Conservation (phyloP, 345 rosid genomes). For the Dovyalis caffra region DNA sequence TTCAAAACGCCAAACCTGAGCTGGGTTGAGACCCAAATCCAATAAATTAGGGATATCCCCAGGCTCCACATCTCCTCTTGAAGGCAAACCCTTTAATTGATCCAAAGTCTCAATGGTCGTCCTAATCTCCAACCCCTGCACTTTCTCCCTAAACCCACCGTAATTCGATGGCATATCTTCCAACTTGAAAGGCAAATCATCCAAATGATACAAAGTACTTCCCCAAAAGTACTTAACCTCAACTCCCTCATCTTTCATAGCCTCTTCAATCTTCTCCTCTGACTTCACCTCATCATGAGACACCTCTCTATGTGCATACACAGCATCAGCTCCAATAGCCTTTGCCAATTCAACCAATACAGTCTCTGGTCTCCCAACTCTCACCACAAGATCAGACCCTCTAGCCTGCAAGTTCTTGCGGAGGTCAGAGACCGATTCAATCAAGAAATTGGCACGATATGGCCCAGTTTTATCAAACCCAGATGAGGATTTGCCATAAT, state of each 20-base stretch:
- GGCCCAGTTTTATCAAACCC: slow-evolving; percentile 94
- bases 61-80: slow-evolving; percentile 86
- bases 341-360: slow-evolving; percentile 79
- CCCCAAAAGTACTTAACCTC: slow-evolving; percentile 97
- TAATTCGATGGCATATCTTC: slow-evolving; percentile 82
- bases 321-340: slow-evolving; percentile 88
- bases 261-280: slow-evolving; percentile 80
- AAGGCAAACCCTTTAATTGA: slow-evolving; percentile 80
- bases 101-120: slow-evolving; percentile 78
- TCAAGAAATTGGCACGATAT: slow-evolving; percentile 74
- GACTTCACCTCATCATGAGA: slow-evolving; percentile 81
- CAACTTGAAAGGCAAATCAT: slow-evolving; percentile 88
- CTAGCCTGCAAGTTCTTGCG: slow-evolving; percentile 81
- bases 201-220: slow-evolving; percentile 83
- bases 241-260: slow-evolving; percentile 87
- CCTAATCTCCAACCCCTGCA: slow-evolving; percentile 76
- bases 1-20: slow-evolving; percentile 55
- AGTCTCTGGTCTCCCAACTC: slow-evolving; percentile 79
- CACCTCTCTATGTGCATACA: slow-evolving; percentile 86
- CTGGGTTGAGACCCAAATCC: slow-evolving; percentile 77
- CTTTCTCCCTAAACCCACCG: slow-evolving; percentile 76
- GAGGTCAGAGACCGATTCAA: slow-evolving; percentile 89
- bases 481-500: slow-evolving; percentile 81
- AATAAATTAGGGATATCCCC: slow-evolving; percentile 86
- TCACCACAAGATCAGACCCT: slow-evolving; percentile 89